These are phyloP conservation scores for Fusarium beomiforme DNA, from an alignment of 2,329 filamentous ascomycete species.

Conservation along the genomic window DNA sequence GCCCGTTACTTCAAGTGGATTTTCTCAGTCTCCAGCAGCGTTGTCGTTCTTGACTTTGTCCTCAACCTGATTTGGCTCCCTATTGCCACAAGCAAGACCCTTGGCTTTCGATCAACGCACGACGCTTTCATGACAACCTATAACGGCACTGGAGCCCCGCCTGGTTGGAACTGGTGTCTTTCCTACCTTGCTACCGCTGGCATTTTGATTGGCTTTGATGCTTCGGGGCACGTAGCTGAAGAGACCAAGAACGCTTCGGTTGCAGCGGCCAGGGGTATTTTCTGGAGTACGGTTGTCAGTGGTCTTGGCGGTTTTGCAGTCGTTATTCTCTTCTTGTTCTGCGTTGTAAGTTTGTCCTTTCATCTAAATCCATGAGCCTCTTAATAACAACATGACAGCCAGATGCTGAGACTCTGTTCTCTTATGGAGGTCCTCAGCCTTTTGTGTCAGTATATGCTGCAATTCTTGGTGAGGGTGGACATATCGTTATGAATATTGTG, in stretches of 20 bases:
- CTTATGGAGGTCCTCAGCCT: not conserved
- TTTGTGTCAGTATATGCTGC: not conserved
- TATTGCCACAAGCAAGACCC: not conserved
- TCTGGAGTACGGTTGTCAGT: not conserved
- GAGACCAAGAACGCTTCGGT: not conserved
- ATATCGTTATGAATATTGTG: not conserved
- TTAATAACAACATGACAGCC: not conserved
- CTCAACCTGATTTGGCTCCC: conserved; percentile 1
- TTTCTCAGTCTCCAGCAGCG: not conserved
- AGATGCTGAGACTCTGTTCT: not conserved
- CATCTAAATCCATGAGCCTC: rapidly evolving
- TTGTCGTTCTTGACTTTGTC: not conserved
- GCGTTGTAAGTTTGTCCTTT: not conserved
- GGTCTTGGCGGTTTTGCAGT: not conserved
- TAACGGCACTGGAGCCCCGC: not conserved
- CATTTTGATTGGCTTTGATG: not conserved
- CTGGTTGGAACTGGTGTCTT: conserved; percentile 3
- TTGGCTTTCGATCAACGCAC: not conserved
- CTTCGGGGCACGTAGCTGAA: not conserved
- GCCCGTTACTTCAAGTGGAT: conserved; percentile 9
- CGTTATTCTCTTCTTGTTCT: not conserved
- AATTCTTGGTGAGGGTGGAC: not conserved
- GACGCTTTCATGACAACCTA: not conserved
- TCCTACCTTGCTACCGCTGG: not conserved
- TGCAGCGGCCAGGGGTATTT: not conserved